Evolutionary conservation across 495 filamentous ascomycete species (phyloP).

Genomic region (Aspergillus sclerotiicarbonarius): DNA sequence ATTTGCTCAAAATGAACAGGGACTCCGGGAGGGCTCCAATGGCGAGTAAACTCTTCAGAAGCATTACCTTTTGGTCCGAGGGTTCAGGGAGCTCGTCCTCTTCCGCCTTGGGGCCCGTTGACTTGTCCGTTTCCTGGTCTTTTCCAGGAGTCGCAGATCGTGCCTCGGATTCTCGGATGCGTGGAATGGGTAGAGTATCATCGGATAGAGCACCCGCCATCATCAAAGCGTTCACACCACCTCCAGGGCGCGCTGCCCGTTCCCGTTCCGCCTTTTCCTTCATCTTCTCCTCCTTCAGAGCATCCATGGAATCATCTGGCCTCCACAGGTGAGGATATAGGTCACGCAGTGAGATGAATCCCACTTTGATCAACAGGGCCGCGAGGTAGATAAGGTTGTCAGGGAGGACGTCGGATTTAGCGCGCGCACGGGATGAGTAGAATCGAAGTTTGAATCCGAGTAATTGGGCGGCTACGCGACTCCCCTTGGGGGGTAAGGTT

Average conservation of each 20-base stretch:
- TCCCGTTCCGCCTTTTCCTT: conserved; percentile 81
- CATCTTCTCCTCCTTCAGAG: conserved; percentile 59
- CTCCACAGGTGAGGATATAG: conserved; percentile 93
- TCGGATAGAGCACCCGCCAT: conserved; percentile 85
- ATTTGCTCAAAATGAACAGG: conserved; percentile 86
- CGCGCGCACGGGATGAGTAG: conserved; percentile 74
- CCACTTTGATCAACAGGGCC: conserved; percentile 91
- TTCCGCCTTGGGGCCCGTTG: conserved; percentile 43
- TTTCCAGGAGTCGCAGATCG: conserved; percentile 46
- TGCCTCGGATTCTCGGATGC: conserved; percentile 42
- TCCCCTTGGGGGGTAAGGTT: conserved; percentile 80
- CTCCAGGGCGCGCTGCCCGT: conserved; percentile 58
- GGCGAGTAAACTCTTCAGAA: conserved; percentile 81
- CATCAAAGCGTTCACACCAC: conserved; percentile 78
- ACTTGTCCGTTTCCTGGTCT: conserved; percentile 51
- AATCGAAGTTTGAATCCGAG: conserved; percentile 97
- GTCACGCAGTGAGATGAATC: conserved; percentile 93
- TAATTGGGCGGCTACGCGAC: conserved; percentile 86
- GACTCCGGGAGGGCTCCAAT: conserved; percentile 93
- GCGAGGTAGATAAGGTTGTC: conserved; percentile 89
- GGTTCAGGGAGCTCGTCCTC: conserved; percentile 71
- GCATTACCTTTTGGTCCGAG: conserved; percentile 80
- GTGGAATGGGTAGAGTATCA: conserved; percentile 62
- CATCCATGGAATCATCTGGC: conserved; percentile 75
- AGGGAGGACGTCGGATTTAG: conserved; percentile 68